Percentiles rank a stretch among this genome's conserved stretches.
These are phyloP conservation scores for Naganishia randhawae DNA, from an alignment of 768 basidiomycete species.

Conservation along the genomic window DNA sequence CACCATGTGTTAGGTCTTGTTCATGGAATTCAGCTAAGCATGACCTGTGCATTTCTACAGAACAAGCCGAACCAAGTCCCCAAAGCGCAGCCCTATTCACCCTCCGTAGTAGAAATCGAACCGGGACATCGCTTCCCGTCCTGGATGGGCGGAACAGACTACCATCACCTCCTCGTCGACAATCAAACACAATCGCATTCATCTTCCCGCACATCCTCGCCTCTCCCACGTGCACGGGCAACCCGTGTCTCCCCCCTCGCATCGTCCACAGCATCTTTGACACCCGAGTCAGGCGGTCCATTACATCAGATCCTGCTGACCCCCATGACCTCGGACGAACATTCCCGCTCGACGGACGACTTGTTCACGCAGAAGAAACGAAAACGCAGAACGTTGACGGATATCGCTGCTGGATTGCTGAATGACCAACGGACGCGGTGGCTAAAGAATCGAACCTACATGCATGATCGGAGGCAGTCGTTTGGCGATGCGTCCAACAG, in stretches of 20 bases:
- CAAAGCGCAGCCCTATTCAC: neutral
- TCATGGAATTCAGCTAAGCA: neutral
- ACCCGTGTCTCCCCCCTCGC: neutral
- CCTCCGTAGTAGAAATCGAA: constrained; percentile 27
- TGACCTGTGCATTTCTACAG: neutral
- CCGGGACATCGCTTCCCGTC: constrained; percentile 39
- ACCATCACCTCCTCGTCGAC: constrained; percentile 16
- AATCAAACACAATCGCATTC: neutral
- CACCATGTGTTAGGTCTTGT: no score
- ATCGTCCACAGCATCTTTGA: neutral
- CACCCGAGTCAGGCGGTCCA: constrained; percentile 11
- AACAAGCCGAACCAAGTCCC: neutral
- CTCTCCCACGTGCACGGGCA: constrained; percentile 3
- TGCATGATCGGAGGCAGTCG: neutral
- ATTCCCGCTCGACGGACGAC: constrained; percentile 14
- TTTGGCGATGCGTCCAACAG: neutral
- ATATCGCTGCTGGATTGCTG: constrained; percentile 1
- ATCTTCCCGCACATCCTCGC: neutral
- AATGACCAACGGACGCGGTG: neutral
- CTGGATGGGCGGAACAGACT: constrained; percentile 35
- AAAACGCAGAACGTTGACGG: constrained; percentile 5
- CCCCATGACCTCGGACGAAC: neutral
- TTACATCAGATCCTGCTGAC: constrained; percentile 25
- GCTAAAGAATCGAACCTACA: neutral
- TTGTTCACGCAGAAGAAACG: neutral